Conservation (phyloP, 2,329 filamentous ascomycete genomes). For the Diaporthe aspalathi region DNA sequence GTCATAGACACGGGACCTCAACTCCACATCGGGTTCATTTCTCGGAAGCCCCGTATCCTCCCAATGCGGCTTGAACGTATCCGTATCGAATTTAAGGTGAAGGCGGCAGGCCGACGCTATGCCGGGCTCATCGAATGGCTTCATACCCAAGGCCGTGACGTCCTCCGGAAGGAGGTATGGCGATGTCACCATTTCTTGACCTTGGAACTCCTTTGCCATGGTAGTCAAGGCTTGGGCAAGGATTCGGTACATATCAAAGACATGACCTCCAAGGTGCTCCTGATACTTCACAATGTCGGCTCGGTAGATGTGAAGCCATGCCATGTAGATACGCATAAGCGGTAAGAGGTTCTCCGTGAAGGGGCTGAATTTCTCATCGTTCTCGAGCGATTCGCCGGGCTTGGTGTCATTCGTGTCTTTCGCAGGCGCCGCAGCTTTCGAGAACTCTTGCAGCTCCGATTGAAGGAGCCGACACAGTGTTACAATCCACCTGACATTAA, state of each 20-base stretch:
- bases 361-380: slow-evolving; percentile 49
- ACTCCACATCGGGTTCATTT: slow-evolving; percentile 29
- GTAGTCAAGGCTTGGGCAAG: slow-evolving; percentile 60
- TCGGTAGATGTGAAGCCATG: slow-evolving; percentile 63
- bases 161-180: slow-evolving; percentile 66
- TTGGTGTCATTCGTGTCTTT: slow-evolving; percentile 46
- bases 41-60: slow-evolving; percentile 40
- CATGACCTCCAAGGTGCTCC: slow-evolving; percentile 57
- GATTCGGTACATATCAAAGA: slow-evolving; percentile 59
- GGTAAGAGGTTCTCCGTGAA: slow-evolving; percentile 59
- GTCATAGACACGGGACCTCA: slow-evolving; percentile 37
- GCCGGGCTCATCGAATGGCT: slow-evolving; percentile 53
- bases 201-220: slow-evolving; percentile 59
- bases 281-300: slow-evolving; percentile 59
- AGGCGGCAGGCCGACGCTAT: slow-evolving; percentile 55
- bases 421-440: slow-evolving; percentile 56
- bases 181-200: slow-evolving; percentile 52
- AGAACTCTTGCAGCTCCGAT: slow-evolving; percentile 71
- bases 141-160: slow-evolving; percentile 57
- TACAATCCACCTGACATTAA: slow-evolving; percentile 83
- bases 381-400: slow-evolving; percentile 42
- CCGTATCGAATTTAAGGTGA: slow-evolving; percentile 46
- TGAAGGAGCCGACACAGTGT: slow-evolving; percentile 77
- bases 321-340: slow-evolving; percentile 63
- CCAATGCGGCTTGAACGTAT: slow-evolving; percentile 43